phyloP scores from a whole-genome alignment of 305 asterid genomes.

The Fraxinus greggii region DNA sequence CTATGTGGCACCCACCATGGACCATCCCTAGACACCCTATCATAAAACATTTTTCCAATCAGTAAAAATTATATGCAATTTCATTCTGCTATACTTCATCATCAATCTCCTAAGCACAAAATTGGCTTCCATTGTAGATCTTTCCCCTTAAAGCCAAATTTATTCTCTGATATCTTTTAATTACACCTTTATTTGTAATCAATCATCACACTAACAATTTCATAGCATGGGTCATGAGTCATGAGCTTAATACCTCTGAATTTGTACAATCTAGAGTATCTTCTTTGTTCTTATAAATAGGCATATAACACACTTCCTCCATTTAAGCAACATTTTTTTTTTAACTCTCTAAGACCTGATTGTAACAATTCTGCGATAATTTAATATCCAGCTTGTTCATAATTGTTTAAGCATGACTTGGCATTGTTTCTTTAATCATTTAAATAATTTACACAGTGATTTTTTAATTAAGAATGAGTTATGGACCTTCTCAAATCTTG shows the following conservation, averaged over 20 bases:
- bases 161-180: not conserved
- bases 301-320: not conserved
- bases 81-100: not conserved
- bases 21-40: not conserved
- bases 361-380: not conserved
- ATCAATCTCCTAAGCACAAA: not conserved
- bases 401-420: not conserved
- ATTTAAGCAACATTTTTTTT: not conserved
- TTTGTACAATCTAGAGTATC: not conserved
- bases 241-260: not conserved
- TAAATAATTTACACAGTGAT: not conserved
- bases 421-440: not conserved
- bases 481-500: slow-evolving; percentile 5
- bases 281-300: not conserved
- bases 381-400: not conserved
- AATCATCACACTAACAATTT: not conserved
- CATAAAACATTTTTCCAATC: not conserved
- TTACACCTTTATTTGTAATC: not conserved
- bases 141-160: not conserved
- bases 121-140: not conserved
- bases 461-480: not conserved
- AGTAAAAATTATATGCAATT: not conserved
- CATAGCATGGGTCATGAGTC: not conserved
- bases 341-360: not conserved
- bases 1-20: not conserved